Conservation (phyloP, 768 basidiomycete species). For the Daedaleopsis sinensis region DNA sequence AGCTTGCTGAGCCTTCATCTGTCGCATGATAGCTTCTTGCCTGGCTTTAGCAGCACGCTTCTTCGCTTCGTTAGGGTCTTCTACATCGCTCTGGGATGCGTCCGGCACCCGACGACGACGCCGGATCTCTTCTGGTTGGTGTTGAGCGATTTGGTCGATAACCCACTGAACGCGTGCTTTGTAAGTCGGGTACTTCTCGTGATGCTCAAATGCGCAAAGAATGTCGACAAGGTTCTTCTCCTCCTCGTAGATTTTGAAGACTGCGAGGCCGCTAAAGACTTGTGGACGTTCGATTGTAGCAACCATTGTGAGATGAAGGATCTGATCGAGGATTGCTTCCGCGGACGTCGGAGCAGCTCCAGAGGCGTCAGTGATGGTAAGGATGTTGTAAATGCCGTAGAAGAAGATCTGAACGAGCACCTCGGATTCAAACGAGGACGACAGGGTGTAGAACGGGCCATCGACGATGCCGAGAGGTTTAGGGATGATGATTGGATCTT, state of each 20-base stretch:
- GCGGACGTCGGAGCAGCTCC: slow-evolving; percentile 71
- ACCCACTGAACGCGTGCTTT: slow-evolving; percentile 76
- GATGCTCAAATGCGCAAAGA: slow-evolving; percentile 76
- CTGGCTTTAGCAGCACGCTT: slow-evolving; percentile 86
- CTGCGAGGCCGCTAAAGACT: slow-evolving; percentile 62
- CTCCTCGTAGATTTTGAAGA: slow-evolving; percentile 57
- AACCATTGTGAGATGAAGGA: slow-evolving; percentile 84
- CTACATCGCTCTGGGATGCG: slow-evolving; percentile 33
- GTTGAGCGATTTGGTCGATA: slow-evolving; percentile 56
- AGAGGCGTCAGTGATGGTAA: slow-evolving; percentile 61
- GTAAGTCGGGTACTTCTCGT: slow-evolving; percentile 76
- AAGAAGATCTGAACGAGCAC: slow-evolving; percentile 82
- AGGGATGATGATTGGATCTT: slow-evolving; percentile 78
- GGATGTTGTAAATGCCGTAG: slow-evolving; percentile 76
- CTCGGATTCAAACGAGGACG: slow-evolving; percentile 66
- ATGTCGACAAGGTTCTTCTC: slow-evolving; percentile 67
- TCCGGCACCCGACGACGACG: slow-evolving; percentile 49
- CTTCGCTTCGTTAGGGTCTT: slow-evolving; percentile 69
- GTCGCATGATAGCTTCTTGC: slow-evolving; percentile 93
- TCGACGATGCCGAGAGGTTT: slow-evolving; percentile 61
- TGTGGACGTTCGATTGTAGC: slow-evolving; percentile 72
- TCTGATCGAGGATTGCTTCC: slow-evolving; percentile 90
- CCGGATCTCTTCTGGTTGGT: slow-evolving; percentile 61
- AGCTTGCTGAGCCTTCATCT: slow-evolving; percentile 93
- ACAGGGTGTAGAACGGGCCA: slow-evolving; percentile 72